A percentile compares a stretch with the other conserved stretches of the same genome.
These are phyloP conservation scores for Oryza meridionalis DNA, from an alignment of 176 grass and related monocot genomes.

Conservation along the genomic window DNA sequence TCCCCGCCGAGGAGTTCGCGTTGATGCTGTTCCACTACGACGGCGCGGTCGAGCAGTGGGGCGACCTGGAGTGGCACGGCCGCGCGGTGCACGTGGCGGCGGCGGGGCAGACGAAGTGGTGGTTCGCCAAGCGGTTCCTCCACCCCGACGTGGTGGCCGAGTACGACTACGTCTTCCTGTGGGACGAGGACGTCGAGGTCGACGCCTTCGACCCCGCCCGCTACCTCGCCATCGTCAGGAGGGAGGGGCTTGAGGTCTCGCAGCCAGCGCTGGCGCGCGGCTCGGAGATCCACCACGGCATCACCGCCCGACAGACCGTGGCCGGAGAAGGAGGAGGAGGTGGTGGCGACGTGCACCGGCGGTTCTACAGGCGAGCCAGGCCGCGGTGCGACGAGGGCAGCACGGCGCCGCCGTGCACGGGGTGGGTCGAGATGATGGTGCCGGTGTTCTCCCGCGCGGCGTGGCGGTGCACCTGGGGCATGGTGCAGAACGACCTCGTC, in stretches of 20 bases:
- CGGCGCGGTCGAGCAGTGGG: constrained; percentile 66
- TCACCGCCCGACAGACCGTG: constrained; percentile 37
- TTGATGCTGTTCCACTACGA: constrained; percentile 94
- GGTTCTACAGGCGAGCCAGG: constrained; percentile 57
- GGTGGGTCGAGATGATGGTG: constrained; percentile 96
- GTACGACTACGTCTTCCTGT: constrained; percentile 84
- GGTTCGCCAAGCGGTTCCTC: constrained; percentile 89
- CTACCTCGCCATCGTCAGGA: constrained; percentile 54
- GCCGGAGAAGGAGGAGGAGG: too few relatives aligned
- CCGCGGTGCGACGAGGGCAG: constrained; percentile 63
- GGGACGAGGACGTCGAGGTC: constrained; percentile 84
- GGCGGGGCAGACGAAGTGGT: constrained; percentile 87
- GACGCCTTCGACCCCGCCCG: constrained; percentile 68
- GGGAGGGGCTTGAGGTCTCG: constrained; percentile 75
- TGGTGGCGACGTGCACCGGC: background rate
- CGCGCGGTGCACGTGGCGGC: constrained; percentile 60
- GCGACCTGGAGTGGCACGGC: constrained; percentile 59
- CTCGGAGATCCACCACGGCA: constrained; percentile 73
- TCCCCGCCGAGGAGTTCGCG: constrained; percentile 47
- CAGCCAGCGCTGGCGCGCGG: constrained; percentile 74
- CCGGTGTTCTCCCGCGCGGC: constrained; percentile 80
- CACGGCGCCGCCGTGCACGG: constrained; percentile 72
- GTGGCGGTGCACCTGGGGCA: constrained; percentile 82
- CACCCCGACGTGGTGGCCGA: constrained; percentile 75
- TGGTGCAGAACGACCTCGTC: constrained; percentile 97